Evolutionary conservation across 805 yeast species (phyloP), one percentile per base, ranked within the genome.

Genomic region (Kazachstania africana): DNA sequence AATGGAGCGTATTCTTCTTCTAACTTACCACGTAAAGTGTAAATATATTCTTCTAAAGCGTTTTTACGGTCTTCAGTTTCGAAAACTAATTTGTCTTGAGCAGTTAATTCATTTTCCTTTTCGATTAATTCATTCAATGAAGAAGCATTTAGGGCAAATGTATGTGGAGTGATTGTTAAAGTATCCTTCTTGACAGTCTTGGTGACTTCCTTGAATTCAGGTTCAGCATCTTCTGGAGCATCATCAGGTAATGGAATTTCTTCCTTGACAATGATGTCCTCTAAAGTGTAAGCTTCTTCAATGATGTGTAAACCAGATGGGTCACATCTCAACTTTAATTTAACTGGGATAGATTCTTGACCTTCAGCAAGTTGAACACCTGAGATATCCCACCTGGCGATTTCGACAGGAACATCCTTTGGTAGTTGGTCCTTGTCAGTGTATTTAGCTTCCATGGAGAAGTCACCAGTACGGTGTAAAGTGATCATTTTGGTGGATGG

Each of bases 41-140:
- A 91, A 54, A 91, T 91, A 72, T 91, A 91, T 71, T 91, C 99
- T 71, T 91, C 98, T 40, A 91, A 71, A 44, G 95, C 91, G 62
- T 91, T 91, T 79, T 91, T 91, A 64, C 85, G 84, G 67, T 91
- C 96, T 70, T 91, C 97, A 45, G 97, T 91, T 67, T 91, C 97
- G 45, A 93, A 93, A 44, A 91, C 96, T 50, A 88, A 77, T 69
- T 87, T 91, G 65, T 91, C 99, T 55, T 78, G 85, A 57, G 84
- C 74, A 43, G 73, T 69, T 77, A 91, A 65, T 59, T 78, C 70
- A 54, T 74, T 73, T 70, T 91, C 99, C 60, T 66, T 66, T 71
- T 91, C 97, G 40, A 79, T 70, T 45, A 67, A 70, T 34, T 62
- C 64, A 49, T 75, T 66, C 60, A 83, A 70, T 33, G 52, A 62